Percentiles rank a stretch among this genome's conserved stretches.
phyloP scores from a whole-genome alignment of 345 rosid species.

The Salix udensis region DNA sequence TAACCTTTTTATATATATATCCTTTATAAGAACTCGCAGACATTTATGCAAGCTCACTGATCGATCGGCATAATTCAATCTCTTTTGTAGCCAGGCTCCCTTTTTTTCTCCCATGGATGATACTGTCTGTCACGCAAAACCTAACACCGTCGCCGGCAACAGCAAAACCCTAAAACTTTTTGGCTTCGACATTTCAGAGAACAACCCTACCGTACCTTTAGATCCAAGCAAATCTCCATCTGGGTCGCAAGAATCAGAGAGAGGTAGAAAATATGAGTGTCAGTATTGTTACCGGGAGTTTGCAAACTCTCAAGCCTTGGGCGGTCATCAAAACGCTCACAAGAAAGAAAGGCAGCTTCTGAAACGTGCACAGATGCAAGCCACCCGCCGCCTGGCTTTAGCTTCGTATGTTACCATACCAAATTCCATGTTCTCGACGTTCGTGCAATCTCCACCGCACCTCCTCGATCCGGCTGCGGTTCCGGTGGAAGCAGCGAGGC shows the following conservation, averaged over 20 bases:
- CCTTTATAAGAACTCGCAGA: not conserved
- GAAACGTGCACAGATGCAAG: conserved; percentile 24
- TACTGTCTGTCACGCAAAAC: conserved; percentile 19
- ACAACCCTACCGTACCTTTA: not conserved
- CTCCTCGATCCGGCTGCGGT: not conserved
- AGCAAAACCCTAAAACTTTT: conserved; percentile 51
- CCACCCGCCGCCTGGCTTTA: conserved; percentile 13
- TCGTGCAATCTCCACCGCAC: not conserved
- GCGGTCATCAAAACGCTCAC: conserved; percentile 31
- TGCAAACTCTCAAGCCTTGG: conserved; percentile 26
- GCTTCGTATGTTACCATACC: conserved; percentile 13
- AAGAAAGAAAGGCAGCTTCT: conserved; percentile 30
- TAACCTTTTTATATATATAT: not conserved
- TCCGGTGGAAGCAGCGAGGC: conserved; percentile 1
- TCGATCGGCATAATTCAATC: not conserved
- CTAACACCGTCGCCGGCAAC: conserved; percentile 21
- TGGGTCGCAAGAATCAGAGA: conserved; percentile 22
- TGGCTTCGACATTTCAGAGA: conserved; percentile 53
- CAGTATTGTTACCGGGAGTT: conserved; percentile 27
- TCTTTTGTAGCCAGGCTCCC: not conserved
- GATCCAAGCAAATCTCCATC: conserved; percentile 12
- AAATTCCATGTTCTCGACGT: conserved; percentile 15
- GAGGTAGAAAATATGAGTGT: conserved; percentile 22
- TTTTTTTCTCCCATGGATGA: conserved; percentile 25
- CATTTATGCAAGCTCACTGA: not conserved